Conservation (phyloP, 2,329 filamentous ascomycete species). For the Elsinoe ampelina region DNA sequence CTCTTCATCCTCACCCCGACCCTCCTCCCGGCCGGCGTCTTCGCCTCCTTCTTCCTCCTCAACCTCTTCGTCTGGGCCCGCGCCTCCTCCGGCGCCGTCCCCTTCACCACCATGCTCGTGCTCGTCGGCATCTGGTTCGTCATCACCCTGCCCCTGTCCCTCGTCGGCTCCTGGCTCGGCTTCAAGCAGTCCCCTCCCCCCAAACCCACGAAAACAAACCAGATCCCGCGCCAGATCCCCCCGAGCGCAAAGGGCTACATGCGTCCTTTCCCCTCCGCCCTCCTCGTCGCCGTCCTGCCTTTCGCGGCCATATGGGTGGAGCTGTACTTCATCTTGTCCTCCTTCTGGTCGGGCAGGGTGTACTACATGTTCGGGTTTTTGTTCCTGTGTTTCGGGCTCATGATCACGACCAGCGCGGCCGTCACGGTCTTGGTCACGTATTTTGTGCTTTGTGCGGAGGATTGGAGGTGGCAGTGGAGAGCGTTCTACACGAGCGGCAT, state of each 20-base stretch:
- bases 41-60: conserved; percentile 80
- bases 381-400: conserved; percentile 92
- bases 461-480: conserved; percentile 99
- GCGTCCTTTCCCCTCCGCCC: conserved; percentile 76
- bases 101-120: conserved; percentile 93
- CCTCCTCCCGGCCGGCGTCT: conserved; percentile 78
- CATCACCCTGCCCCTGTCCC: conserved; percentile 84
- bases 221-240: conserved; percentile 94
- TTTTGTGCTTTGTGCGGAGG: conserved; percentile 89
- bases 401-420: conserved; percentile 89
- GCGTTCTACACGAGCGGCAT: conserved; percentile 87
- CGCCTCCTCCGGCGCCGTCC: conserved; percentile 83
- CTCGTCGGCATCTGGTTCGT: conserved; percentile 93
- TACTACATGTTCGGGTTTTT: conserved; percentile 99
- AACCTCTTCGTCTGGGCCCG: conserved; percentile 96
- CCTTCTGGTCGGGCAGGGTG: conserved; percentile 96
- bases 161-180: conserved; percentile 85
- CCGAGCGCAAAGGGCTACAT: conserved; percentile 67
- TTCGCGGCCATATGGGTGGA: conserved; percentile 98
- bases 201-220: conserved; percentile 85
- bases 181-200: conserved; percentile 65
- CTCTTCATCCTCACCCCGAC: conserved; percentile 84
- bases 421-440: conserved; percentile 93
- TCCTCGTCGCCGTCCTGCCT: conserved; percentile 83
- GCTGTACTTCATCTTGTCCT: conserved; percentile 98